Percentiles rank a stretch among this genome's conserved stretches.
Evolutionary conservation across 2,329 filamentous ascomycete species (phyloP).

Genomic region (Hymenoscyphus infarciens): DNA sequence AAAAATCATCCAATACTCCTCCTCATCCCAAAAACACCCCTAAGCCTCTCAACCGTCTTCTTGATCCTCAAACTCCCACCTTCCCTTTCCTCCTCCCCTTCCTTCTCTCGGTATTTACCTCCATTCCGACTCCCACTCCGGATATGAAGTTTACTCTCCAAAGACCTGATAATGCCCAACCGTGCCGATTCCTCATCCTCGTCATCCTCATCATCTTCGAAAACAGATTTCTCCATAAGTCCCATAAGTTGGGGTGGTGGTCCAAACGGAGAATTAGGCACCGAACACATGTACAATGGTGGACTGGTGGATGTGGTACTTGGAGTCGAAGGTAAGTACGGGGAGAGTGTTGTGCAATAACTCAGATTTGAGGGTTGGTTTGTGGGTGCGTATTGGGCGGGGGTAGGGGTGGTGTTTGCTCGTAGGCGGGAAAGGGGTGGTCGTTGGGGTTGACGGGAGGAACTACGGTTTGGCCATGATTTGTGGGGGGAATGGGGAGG

Average conservation of each 20-base stretch:
- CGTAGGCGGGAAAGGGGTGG: not conserved
- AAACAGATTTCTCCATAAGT: conserved; percentile 26
- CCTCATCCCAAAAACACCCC: not conserved
- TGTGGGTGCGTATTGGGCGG: not conserved
- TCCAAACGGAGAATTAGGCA: not conserved
- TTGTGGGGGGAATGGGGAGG: not conserved
- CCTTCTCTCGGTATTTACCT: not conserved
- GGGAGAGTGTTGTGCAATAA: not conserved
- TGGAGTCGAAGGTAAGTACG: not conserved
- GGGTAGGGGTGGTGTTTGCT: not conserved
- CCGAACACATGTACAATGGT: not conserved
- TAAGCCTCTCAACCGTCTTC: not conserved
- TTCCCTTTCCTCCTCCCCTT: conserved; percentile 42
- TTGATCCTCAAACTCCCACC: conserved; percentile 67
- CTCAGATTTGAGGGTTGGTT: not conserved
- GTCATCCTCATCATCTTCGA: conserved; percentile 41
- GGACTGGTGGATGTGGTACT: not conserved
- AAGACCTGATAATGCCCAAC: conserved; percentile 65
- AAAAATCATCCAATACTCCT: not conserved
- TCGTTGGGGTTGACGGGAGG: not conserved
- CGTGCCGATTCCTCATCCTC: conserved; percentile 54
- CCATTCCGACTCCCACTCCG: conserved; percentile 43
- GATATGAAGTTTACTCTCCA: conserved; percentile 70
- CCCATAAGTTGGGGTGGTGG: not conserved
- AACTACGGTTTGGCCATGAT: not conserved